Conservation (phyloP, 1,139 yeast genomes). For the Protomyces gravidus region DNA sequence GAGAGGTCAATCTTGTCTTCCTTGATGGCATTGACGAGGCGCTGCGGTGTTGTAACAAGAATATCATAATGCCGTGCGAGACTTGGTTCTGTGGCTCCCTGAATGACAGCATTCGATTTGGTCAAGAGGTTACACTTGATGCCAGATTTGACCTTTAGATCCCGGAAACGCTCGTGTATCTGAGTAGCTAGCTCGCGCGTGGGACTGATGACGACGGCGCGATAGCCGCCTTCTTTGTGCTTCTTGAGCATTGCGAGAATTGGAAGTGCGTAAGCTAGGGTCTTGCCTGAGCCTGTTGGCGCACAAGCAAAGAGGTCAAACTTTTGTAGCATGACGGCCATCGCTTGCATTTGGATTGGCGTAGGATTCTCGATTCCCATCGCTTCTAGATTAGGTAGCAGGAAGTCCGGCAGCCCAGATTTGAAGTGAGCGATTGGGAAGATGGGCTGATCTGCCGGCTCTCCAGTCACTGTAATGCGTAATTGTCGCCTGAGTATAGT, state of each 20-base stretch:
- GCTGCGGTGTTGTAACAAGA: conserved; percentile 78
- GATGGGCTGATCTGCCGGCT: conserved; percentile 78
- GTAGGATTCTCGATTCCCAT: conserved; percentile 82
- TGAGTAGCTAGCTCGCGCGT: conserved; percentile 89
- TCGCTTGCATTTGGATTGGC: conserved; percentile 81
- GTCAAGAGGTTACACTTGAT: conserved; percentile 66
- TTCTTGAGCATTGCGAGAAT: conserved; percentile 51
- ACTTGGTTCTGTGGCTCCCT: conserved; percentile 50
- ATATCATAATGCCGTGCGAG: conserved; percentile 68
- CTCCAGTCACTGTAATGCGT: conserved; percentile 65
- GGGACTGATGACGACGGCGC: conserved; percentile 81
- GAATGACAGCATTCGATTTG: conserved; percentile 68
- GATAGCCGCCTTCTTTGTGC: conserved; percentile 29
- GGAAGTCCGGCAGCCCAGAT: conserved; percentile 54
- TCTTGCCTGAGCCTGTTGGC: conserved; percentile 92
- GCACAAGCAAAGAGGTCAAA: conserved; percentile 84
- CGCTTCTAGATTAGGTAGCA: conserved; percentile 61
- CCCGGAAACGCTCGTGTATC: conserved; percentile 62
- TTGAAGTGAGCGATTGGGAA: conserved; percentile 80
- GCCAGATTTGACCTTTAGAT: conserved; percentile 50
- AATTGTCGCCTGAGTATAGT: conserved; percentile 51
- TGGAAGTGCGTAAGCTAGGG: conserved; percentile 82
- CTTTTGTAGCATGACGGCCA: conserved; percentile 60
- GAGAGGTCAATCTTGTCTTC: conserved; percentile 56
- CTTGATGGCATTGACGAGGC: conserved; percentile 74